Evolutionary conservation across 371 early-diverging fungal species (phyloP).

Genomic region (Mucor sp.): DNA sequence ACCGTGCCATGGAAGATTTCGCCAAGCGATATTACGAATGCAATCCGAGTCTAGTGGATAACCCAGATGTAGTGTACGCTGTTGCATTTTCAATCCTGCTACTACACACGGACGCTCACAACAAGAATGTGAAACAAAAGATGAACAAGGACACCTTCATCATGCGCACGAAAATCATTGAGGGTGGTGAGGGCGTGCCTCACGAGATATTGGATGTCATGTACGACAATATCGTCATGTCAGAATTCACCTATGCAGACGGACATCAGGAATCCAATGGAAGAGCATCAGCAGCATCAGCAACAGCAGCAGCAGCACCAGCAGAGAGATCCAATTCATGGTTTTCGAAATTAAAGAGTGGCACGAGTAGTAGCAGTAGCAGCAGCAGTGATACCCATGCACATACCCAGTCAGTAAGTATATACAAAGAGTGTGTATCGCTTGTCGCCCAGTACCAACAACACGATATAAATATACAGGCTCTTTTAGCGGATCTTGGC

Average conservation of each 20-base stretch:
- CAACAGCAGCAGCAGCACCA: neutral
- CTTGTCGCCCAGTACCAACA: no score
- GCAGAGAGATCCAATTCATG: slow-evolving; percentile 31
- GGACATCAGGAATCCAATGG: slow-evolving; percentile 38
- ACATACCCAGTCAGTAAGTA: slow-evolving; percentile 18
- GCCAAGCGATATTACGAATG: slow-evolving; percentile 76
- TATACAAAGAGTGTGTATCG: no score
- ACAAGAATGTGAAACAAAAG: slow-evolving; percentile 81
- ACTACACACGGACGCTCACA: slow-evolving; percentile 93
- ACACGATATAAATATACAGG: slow-evolving; percentile 15
- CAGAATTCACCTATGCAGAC: slow-evolving; percentile 59
- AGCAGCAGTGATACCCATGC: neutral
- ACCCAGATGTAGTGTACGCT: slow-evolving; percentile 76
- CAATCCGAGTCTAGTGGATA: slow-evolving; percentile 68
- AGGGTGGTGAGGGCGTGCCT: slow-evolving; percentile 67
- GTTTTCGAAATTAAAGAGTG: slow-evolving; percentile 37
- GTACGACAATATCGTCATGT: slow-evolving; percentile 74
- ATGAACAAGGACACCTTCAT: slow-evolving; percentile 88
- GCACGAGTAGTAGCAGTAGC: slow-evolving; percentile 16
- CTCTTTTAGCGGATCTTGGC: slow-evolving; percentile 29
- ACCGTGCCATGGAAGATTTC: slow-evolving; percentile 86
- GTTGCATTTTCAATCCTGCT: slow-evolving; percentile 85
- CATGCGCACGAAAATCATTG: slow-evolving; percentile 66
- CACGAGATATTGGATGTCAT: slow-evolving; percentile 75
- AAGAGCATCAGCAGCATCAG: neutral